phyloP scores from a whole-genome alignment of 202 grass and related monocot genomes.

The Hordeum pubiflorum region DNA sequence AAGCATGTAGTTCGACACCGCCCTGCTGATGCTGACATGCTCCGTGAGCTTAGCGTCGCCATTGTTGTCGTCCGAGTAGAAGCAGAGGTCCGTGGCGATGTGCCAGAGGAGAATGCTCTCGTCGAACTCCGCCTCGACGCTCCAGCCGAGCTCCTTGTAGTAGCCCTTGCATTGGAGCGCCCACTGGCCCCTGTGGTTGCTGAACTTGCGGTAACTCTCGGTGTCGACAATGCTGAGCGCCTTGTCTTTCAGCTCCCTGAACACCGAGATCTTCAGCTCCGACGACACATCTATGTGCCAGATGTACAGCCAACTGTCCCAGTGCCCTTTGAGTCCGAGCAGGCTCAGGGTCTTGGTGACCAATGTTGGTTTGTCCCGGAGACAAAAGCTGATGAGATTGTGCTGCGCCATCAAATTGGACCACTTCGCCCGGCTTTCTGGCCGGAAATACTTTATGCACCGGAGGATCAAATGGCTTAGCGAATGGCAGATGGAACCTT shows the following conservation, averaged over 20 bases:
- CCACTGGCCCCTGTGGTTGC: slow-evolving; percentile 50
- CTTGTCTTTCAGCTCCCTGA: slow-evolving; percentile 46
- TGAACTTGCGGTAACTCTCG: slow-evolving; percentile 41
- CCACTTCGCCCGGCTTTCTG: slow-evolving; percentile 25
- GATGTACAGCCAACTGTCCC: slow-evolving; percentile 18
- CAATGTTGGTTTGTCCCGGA: slow-evolving; percentile 22
- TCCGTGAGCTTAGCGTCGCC: background rate
- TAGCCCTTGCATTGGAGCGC: slow-evolving; percentile 38
- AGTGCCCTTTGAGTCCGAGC: slow-evolving; percentile 20
- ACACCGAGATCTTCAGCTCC: slow-evolving; percentile 36
- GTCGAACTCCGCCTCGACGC: slow-evolving; percentile 47
- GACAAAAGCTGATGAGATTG: slow-evolving; percentile 33
- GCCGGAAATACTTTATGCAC: slow-evolving; percentile 28
- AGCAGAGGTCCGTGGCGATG: slow-evolving; percentile 32
- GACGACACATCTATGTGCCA: slow-evolving; percentile 14
- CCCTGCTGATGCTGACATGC: slow-evolving; percentile 3
- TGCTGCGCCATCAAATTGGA: slow-evolving; percentile 34
- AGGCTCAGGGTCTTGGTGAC: slow-evolving; percentile 3
- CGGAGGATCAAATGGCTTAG: slow-evolving; percentile 14
- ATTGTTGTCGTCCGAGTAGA: background rate
- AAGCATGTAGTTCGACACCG: slow-evolving; percentile 46
- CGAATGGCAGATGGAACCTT: background rate
- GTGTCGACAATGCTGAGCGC: slow-evolving; percentile 20
- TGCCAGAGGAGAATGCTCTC: slow-evolving; percentile 64
- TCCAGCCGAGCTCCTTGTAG: slow-evolving; percentile 45